Percentiles rank a stretch among this genome's conserved stretches.
These are phyloP conservation scores for Arthrobotrys sphaeroides DNA, from an alignment of 2,329 filamentous ascomycete species.

Conservation along the genomic window DNA sequence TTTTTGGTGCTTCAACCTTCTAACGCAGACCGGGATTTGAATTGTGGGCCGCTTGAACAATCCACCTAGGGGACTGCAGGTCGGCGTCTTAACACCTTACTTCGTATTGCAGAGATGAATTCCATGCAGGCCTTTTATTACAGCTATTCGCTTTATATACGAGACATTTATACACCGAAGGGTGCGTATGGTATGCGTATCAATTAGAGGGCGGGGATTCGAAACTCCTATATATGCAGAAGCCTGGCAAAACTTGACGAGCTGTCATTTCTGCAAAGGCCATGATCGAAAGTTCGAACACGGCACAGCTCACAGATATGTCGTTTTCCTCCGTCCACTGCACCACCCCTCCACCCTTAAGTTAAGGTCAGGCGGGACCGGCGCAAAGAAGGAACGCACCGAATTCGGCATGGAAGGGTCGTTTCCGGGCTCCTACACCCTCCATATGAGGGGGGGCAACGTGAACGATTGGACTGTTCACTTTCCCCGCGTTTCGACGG, in stretches of 20 bases:
- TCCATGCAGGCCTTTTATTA: conserved; percentile 23
- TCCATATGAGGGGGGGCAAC: conserved; percentile 6
- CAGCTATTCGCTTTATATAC: conserved; percentile 10
- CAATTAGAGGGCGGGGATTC: conserved; percentile 21
- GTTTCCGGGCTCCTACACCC: conserved; percentile 13
- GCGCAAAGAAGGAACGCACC: conserved; percentile 15
- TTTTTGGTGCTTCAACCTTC: conserved; percentile 26
- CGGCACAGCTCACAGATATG: conserved; percentile 25
- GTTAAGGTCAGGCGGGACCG: conserved; percentile 23
- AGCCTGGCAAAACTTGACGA: conserved; percentile 20
- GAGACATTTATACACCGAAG: conserved; percentile 9
- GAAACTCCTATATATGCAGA: conserved; percentile 48
- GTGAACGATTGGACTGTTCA: conserved; percentile 22
- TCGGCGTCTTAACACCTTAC: conserved; percentile 45
- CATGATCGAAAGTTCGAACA: conserved; percentile 17
- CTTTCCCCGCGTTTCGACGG: conserved; percentile 53
- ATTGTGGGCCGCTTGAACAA: conserved; percentile 51
- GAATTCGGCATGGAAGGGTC: conserved; percentile 34
- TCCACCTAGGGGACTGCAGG: conserved; percentile 44
- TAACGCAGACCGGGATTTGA: conserved; percentile 30
- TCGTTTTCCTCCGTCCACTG: neutral
- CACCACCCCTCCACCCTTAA: neutral
- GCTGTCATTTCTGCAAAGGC: conserved; percentile 25
- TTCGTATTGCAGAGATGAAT: conserved; percentile 51
- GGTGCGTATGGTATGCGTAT: conserved; percentile 7